phyloP scores from a whole-genome alignment of 257 asterid species.

The Solanum dulcamara region DNA sequence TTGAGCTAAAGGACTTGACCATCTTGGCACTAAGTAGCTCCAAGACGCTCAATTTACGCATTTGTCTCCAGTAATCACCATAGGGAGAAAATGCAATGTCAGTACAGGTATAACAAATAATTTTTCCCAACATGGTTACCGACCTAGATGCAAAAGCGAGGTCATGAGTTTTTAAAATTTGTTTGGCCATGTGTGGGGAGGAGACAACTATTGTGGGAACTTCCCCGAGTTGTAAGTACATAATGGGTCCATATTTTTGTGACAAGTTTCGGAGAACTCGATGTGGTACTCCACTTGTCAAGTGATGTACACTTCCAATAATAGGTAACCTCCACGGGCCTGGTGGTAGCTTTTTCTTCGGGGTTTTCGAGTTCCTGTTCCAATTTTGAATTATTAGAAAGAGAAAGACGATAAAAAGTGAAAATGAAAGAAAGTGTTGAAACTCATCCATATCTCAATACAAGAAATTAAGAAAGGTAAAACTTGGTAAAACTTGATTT shows the following conservation, averaged over 20 bases:
- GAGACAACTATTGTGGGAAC: not conserved
- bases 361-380: not conserved
- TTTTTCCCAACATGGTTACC: not conserved
- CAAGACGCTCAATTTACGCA: not conserved
- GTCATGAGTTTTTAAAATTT: slow-evolving; percentile 9
- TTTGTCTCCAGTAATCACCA: not conserved
- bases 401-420: not conserved
- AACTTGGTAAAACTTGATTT: not conserved
- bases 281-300: slow-evolving; percentile 5
- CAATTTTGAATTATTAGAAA: not conserved
- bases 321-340: slow-evolving; percentile 4
- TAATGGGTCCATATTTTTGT: not conserved
- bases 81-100: not conserved
- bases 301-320: slow-evolving; percentile 13
- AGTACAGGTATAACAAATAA: not conserved
- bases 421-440: not conserved
- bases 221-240: slow-evolving; percentile 7
- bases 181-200: not conserved
- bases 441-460: not conserved
- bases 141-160: slow-evolving; percentile 11
- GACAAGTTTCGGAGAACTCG: slow-evolving; percentile 1
- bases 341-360: not conserved
- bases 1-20: not conserved
- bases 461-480: not conserved
- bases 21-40: not conserved